Base-by-base conservation (phyloP, 2,329 filamentous ascomycete genomes). In the Fusarium pininemorale region DNA sequence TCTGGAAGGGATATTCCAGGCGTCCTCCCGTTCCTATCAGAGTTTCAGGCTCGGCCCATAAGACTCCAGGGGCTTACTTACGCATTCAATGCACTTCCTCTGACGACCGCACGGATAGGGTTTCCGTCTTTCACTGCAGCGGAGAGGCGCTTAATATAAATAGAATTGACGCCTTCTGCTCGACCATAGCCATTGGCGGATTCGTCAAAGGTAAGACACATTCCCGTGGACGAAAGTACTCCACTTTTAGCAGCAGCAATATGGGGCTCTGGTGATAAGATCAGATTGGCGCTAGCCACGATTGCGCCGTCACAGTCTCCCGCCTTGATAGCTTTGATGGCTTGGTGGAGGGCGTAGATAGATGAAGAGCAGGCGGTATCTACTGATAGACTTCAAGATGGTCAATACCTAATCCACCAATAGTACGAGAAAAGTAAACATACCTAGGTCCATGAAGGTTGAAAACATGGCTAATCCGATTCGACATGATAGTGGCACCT, bases 41-140 rank as follows among this genome's bases (percentile, higher is more conserved):
- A 10, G 30, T 24, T 2, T 51, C 8, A 51, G n/a, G 0, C 3
- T 35, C 1, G 0, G 11, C 1, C 5, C 11, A 7, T 14, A 24
- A 0, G 7, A 7, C 0, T 13, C 10, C 1, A 10, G 30, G 3
- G 22, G 6, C 5, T 14, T 3, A 20, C 48, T 51, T 51, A 35
- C 48, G 48, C 48, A 30, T 51, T 51, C 0, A 51, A 6, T 14
- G 30, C 48, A 11, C 48, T 51, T 9, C 48, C 48, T 4, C 48
- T 35, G 4, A 51, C 24, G 3, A 51, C 22, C 11, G 48, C 48
- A 10, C 48, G 30, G 4, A 51, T 10, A 0, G 48, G 48, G 7
- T 51, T 51, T 3, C 30, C 16, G 0, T 51, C 11, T 5, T 20
- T 51, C 0, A 35, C 2, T 3, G 48, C 30, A 11, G 22, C 11